Base-by-base conservation (phyloP, 2,329 filamentous ascomycete genomes). In the Sarocladium kiliense region DNA sequence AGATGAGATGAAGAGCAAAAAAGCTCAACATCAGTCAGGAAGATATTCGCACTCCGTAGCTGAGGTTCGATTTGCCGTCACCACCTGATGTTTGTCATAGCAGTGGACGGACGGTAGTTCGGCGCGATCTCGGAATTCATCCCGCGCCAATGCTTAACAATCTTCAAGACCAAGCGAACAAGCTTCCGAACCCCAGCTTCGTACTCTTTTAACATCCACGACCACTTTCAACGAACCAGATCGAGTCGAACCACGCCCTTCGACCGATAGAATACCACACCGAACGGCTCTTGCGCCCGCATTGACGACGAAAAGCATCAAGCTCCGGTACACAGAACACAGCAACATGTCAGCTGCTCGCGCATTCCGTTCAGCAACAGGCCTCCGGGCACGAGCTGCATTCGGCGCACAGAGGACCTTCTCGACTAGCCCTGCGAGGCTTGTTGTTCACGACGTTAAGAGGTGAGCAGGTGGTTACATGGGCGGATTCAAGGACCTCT, bases 401-500 rank as follows among this genome's bases (percentile, higher is more conserved):
- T 50, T 59, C 18, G 50, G 11, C 42, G 47, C 47, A 32, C 54
- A 59, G 2, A 61, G 66, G 44, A 57, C 51, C 4, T 73, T 72
- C 57, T 68, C 69, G 60, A 73, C 70, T 34, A 68, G 75, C 27
- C 54, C 67, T 14, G 64, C 64, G 59, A 77, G 71, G 55, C 70
- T 77, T 66, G 72, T 67, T 60, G 77, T 81, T 56, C 72, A 76
- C 62, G 67, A 75, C 56, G 63, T 77, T 51, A 61, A 65, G 54
- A 71, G 58, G 74, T 75, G 61, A 64, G 69, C 61, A 21, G 16
- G n/a, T 3, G 39, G 42, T 14, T 25, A 16, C 16, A 47, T 47
- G 25, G 42, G 16, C 16, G 19, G 42, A 47, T 47, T 34, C 30
- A 7, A 9, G 30, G 9, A 34, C 30, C 9, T 34, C n/a, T 39